These are phyloP conservation scores for Rubroboletus satanas DNA, from an alignment of 768 basidiomycete genomes.

Conservation along the genomic window DNA sequence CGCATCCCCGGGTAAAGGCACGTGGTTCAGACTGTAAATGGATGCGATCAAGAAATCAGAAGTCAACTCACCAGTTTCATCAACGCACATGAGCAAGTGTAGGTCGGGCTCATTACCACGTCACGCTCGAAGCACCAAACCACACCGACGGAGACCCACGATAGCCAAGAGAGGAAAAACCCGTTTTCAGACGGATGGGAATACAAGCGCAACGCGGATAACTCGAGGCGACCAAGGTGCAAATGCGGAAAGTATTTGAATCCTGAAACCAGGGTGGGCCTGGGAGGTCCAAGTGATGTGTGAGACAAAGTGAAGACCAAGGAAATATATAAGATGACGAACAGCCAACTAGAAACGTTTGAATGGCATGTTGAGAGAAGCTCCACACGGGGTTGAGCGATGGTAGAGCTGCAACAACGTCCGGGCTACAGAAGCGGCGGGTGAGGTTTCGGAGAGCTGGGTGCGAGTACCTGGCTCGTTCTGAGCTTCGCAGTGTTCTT, in stretches of 20 bases:
- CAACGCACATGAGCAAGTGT: not conserved
- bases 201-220: conserved; percentile 15
- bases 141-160: conserved; percentile 3
- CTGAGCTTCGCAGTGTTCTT: not conserved
- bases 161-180: conserved; percentile 9
- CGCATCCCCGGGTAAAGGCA: not conserved
- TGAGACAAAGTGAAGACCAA: conserved; percentile 5
- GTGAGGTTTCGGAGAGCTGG: not conserved
- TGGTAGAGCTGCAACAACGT: not conserved
- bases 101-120: not conserved
- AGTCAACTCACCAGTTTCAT: not conserved
- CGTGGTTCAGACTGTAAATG: conserved; percentile 10
- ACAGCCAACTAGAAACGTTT: conserved; percentile 23
- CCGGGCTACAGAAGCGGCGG: not conserved
- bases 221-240: conserved; percentile 16
- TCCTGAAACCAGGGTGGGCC: conserved; percentile 4
- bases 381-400: not conserved
- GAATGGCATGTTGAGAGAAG: conserved; percentile 16
- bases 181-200: not conserved
- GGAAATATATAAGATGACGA: conserved; percentile 9
- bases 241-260: not conserved
- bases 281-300: conserved; percentile 1
- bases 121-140: not conserved
- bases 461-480: not conserved
- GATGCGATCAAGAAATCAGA: conserved; percentile 3